These are phyloP conservation scores for Trichoderma hamatum DNA, from an alignment of 2,329 filamentous ascomycete species.

Conservation along the genomic window DNA sequence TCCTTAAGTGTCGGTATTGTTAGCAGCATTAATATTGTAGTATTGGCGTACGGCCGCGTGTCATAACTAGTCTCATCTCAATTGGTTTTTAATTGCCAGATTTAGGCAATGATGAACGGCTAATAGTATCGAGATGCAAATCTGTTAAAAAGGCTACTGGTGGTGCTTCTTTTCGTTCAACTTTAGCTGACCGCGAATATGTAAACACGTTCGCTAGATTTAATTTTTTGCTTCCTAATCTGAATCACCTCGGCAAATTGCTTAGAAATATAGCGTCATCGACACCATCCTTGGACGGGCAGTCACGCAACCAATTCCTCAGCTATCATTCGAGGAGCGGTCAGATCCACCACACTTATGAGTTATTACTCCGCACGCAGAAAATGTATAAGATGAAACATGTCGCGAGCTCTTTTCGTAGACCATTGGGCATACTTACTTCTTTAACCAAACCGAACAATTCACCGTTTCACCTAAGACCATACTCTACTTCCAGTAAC, in stretches of 20 bases:
- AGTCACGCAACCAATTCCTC: neutral
- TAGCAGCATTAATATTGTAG: neutral
- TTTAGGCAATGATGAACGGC: neutral
- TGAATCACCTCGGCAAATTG: neutral
- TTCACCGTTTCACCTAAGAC: neutral
- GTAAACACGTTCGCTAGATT: neutral
- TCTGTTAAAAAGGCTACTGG: neutral
- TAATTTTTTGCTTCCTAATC: neutral
- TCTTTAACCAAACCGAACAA: neutral
- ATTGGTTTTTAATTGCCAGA: neutral
- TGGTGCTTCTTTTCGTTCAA: neutral
- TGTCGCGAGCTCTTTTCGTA: neutral
- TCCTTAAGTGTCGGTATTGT: neutral
- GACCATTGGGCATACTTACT: neutral
- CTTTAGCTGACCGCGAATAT: neutral
- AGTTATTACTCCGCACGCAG: neutral
- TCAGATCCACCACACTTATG: constrained; percentile 6
- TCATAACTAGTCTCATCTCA: neutral
- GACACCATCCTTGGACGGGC: neutral
- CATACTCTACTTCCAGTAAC: neutral
- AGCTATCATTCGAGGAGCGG: neutral
- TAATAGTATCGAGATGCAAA: neutral
- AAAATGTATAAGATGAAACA: neutral
- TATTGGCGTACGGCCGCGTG: neutral
- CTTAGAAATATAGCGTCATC: constrained; percentile 6